Evolutionary conservation across 768 basidiomycete species (phyloP), one percentile per base, ranked within the genome.

Genomic region (Clavaria fumosa): DNA sequence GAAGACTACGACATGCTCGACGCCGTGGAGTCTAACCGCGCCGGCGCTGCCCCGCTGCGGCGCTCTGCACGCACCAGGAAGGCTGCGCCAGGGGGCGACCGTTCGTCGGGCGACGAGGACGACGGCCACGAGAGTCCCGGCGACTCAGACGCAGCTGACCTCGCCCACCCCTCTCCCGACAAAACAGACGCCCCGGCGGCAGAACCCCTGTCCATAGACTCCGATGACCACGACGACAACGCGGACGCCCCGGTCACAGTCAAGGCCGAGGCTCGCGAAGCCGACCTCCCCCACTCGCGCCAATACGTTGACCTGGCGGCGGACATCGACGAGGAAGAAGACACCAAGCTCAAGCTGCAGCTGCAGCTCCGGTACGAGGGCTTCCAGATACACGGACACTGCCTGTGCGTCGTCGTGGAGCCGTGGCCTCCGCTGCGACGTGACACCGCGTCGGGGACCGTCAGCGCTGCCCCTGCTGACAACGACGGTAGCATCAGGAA

Each of bases 381-480:
- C 9, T 84, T 84, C 53, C 64, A 57, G 37, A 74, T 85, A 34
- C 68, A 70, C 40, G 77, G 75, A 0, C 70, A 72, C 38, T 84
- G 79, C 52, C 66, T 89, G 12, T 84, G 80, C 50, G 66, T 89
- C 23, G 77, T 89, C 17, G 74, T 86, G 11, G 85, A 89, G 51
- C 86, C 85, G 11, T 84, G 74, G 66, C 77, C 80, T 3, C 57
- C 69, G 10, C 50, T 73, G 24, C 67, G 62, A 23, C 45, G 55
- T 3, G 45, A 49, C 23, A 46, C 64, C 3, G 21, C 30, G 24
- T 37, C 30, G 11, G 22, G 60, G 35, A 53, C 54, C 14, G 48
- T 55, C 22, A 60, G 53, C 41, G 50, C 62, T 28, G 54, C 54
- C 3, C 57, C 62, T 21, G 39, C 57, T 1, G 51, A 52, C 32